phyloP scores from a whole-genome alignment of 73 alveolate genomes.

The Tetrahymena thermophila region DNA sequence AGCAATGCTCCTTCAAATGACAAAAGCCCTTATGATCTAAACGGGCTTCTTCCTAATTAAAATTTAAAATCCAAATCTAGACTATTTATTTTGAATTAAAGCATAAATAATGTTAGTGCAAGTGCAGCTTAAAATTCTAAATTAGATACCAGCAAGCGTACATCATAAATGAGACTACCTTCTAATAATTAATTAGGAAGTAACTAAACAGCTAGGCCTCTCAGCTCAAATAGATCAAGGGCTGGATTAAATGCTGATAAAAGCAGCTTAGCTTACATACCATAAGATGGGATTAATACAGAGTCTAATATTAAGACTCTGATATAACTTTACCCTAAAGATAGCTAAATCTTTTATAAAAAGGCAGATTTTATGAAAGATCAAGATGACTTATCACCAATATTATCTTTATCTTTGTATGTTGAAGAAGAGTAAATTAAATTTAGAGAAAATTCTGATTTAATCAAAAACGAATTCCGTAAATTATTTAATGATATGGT shows the following conservation, averaged over 20 bases:
- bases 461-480: conserved; percentile 11
- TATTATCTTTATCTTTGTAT: neutral
- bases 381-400: conserved; percentile 7
- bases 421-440: conserved; percentile 18
- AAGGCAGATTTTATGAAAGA: neutral
- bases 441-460: conserved; percentile 10
- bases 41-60: neutral
- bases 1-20: neutral
- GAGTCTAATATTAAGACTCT: neutral
- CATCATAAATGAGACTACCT: neutral
- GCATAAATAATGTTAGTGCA: neutral
- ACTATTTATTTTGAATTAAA: neutral
- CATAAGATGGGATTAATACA: neutral
- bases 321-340: neutral
- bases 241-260: neutral
- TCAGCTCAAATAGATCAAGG: neutral
- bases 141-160: neutral
- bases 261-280: neutral
- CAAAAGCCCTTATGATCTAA: neutral
- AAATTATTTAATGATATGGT: conserved; percentile 11
- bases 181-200: neutral
- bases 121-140: neutral
- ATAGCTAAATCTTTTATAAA: neutral
- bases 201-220: neutral
- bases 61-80: neutral